Evolutionary conservation across 257 asterid genomes (phyloP), one percentile per base, ranked within the genome.

Genomic region (Dorcoceras hygrometricum): DNA sequence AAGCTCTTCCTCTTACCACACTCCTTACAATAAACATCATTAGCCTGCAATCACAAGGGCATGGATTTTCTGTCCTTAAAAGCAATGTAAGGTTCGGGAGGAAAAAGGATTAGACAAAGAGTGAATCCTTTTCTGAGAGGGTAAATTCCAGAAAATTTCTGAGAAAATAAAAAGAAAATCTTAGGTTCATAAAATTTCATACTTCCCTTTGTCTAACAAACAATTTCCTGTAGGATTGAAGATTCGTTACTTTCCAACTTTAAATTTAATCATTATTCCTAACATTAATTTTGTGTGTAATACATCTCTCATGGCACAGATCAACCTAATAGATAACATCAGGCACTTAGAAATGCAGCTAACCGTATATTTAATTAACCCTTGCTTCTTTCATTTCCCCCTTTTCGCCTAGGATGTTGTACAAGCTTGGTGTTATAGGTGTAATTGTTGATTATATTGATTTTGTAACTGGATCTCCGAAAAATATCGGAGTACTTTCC

Each of bases 1-100:
- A n/a, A n/a, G 62, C 57, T 31, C 53, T 53, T 53, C 63, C 10
- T 50, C 31, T 61, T 10, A 20, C 22, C 62, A 60, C 11, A 59
- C 19, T 62, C 48, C 26, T 54, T 20, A 46, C 51, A 16, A 19
- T 0, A 46, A 0, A 46, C 53, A 46, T 46, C 53, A 46, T 46
- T 46, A 3, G 54, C 28, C 71, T 19, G 53, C 2, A 36, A 14
- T 24, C 9, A 28, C 14, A 43, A 24, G 10, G 28, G 34, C 1
- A n/a, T 57, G n/a, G 46, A 27, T 36, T 36, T 34, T 24, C 5
- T 26, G 7, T 53, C 5, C 50, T 54, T 71, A 23, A 19, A 12
- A 24, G 25, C 55, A 9, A 18, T 11, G 14, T 6, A 7, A 51
- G 22, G 14, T 20, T 29, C 48, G 59, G 22, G 22, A 24, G 60